Conservation (phyloP, 1,284 basidiomycete species). For the Heterobasidion occidentale region DNA sequence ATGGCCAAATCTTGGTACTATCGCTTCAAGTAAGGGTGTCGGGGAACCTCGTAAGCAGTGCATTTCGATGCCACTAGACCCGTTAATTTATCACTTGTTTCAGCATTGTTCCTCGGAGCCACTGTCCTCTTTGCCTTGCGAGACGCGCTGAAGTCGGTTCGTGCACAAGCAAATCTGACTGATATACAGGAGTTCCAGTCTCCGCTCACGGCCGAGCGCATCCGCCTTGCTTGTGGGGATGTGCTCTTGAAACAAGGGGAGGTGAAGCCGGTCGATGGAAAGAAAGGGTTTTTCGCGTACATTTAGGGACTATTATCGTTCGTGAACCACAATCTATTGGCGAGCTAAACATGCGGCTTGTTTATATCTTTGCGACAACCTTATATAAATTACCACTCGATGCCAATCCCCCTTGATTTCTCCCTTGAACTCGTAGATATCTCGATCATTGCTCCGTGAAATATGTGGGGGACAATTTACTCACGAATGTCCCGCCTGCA, state of each 20-base stretch:
- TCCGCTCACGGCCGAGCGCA: neutral
- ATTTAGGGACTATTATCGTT: neutral
- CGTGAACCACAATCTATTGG: too few species aligned
- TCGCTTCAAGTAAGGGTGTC: neutral
- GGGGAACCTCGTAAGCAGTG: neutral
- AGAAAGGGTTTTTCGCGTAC: neutral
- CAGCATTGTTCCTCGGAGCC: neutral
- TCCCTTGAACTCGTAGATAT: too few species aligned
- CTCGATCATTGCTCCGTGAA: too few species aligned
- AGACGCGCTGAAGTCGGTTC: neutral
- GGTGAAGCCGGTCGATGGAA: neutral
- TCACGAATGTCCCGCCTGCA: too few species aligned
- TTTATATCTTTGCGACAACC: too few species aligned
- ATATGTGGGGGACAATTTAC: too few species aligned
- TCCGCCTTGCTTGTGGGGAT: neutral
- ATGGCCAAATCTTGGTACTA: neutral
- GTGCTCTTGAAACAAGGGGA: neutral
- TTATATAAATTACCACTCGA: too few species aligned
- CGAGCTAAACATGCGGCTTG: too few species aligned
- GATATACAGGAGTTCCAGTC: neutral
- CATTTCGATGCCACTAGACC: neutral
- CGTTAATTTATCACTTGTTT: neutral
- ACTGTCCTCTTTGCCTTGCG: neutral
- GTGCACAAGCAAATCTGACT: neutral
- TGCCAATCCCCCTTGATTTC: too few species aligned